Evolutionary conservation across 1,284 basidiomycete species (phyloP).

Genomic region (Cyathus pygmaeus): DNA sequence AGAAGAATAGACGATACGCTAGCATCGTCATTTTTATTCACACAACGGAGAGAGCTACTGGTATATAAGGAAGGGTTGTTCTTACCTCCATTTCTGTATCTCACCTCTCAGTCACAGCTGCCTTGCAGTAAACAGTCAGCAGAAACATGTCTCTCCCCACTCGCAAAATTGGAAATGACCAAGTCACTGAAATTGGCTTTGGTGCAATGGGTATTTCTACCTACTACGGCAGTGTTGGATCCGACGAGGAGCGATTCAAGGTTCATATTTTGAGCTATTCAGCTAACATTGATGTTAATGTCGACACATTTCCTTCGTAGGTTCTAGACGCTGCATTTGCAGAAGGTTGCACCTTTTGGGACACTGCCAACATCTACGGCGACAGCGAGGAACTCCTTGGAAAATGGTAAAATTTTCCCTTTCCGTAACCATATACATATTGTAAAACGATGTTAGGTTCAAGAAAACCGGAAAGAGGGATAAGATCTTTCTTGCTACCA

Average conservation of each 20-base stretch:
- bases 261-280: neutral
- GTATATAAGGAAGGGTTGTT: too few relatives aligned
- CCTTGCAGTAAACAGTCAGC: too few relatives aligned
- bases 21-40: too few relatives aligned
- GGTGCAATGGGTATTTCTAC: constrained; percentile 18
- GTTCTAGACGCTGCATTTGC: constrained; percentile 52
- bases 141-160: neutral
- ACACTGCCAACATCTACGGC: constrained; percentile 53
- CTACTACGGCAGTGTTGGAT: constrained; percentile 5
- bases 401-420: constrained; percentile 48
- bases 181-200: constrained; percentile 15
- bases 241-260: constrained; percentile 22
- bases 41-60: too few relatives aligned
- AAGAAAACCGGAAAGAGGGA: constrained; percentile 34
- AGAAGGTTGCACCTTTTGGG: constrained; percentile 53
- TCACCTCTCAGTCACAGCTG: too few relatives aligned
- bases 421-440: neutral
- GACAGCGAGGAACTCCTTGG: constrained; percentile 57
- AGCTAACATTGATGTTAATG: neutral
- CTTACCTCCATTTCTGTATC: too few relatives aligned
- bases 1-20: too few relatives aligned
- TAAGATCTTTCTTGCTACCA: constrained; percentile 55
- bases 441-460: constrained; percentile 3
- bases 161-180: constrained; percentile 14
- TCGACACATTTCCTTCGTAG: constrained; percentile 16